phyloP scores from a whole-genome alignment of 1,284 basidiomycete species.

The Marasmius oreades region DNA sequence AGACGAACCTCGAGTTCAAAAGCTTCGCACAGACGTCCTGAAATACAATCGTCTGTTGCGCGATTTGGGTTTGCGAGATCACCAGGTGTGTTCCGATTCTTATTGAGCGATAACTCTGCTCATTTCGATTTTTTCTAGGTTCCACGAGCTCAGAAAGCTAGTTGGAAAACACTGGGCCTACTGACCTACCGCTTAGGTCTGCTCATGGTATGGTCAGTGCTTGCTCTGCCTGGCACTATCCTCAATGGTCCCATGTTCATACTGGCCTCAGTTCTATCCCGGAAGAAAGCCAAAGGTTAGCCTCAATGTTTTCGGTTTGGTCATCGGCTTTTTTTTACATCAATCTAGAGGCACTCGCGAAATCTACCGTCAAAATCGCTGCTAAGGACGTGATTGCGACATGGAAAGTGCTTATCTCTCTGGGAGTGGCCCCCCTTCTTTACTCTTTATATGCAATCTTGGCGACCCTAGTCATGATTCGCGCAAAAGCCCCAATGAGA shows the following conservation, averaged over 20 bases:
- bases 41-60: constrained; percentile 91
- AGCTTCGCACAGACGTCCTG: constrained; percentile 81
- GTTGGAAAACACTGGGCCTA: constrained; percentile 87
- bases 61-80: constrained; percentile 95
- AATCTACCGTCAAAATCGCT: constrained; percentile 93
- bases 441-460: constrained; percentile 84
- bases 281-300: constrained; percentile 87
- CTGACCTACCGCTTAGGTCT: constrained; percentile 84
- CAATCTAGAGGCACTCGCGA: constrained; percentile 86
- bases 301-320: constrained; percentile 8
- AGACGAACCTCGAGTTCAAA: constrained; percentile 88
- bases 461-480: constrained; percentile 75
- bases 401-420: constrained; percentile 96
- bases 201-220: constrained; percentile 79
- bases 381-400: constrained; percentile 95
- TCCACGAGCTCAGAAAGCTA: constrained; percentile 76
- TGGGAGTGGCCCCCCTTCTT: constrained; percentile 86
- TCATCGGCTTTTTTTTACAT: constrained; percentile 9
- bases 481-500: constrained; percentile 57
- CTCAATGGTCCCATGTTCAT: constrained; percentile 96
- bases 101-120: background rate
- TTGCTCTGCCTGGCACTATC: constrained; percentile 93
- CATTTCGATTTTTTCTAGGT: constrained; percentile 43
- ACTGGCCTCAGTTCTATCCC: constrained; percentile 84
- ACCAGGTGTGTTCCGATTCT: constrained; percentile 63